A percentile compares a stretch with the other conserved stretches of the same genome.
Evolutionary conservation across 148 eudicot genomes (phyloP).

Genomic region (Silene conica): DNA sequence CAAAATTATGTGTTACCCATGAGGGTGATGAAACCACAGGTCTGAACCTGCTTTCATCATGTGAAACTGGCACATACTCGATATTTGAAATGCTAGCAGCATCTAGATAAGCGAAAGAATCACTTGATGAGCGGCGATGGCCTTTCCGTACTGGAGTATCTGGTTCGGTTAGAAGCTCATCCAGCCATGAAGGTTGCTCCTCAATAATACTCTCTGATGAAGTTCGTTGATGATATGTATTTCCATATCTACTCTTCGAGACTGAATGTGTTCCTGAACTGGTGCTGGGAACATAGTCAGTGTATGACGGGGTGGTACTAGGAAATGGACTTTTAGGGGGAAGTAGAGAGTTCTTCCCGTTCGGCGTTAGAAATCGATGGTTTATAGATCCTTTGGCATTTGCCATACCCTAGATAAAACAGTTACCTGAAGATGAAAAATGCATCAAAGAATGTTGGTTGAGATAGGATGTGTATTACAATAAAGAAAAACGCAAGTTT

Average conservation of each 20-base stretch:
- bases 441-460: background rate
- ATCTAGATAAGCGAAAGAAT: slow-evolving; percentile 89
- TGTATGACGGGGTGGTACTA: slow-evolving; percentile 51
- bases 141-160: slow-evolving; percentile 83
- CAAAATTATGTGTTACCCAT: slow-evolving; percentile 71
- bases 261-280: slow-evolving; percentile 41
- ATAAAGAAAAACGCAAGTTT: background rate
- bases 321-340: slow-evolving; percentile 97
- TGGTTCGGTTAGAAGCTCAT: slow-evolving; percentile 93
- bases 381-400: slow-evolving; percentile 68
- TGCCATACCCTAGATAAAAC: slow-evolving; percentile 43
- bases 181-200: slow-evolving; percentile 96
- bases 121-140: slow-evolving; percentile 97
- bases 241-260: slow-evolving; percentile 54
- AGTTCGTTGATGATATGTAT: slow-evolving; percentile 76
- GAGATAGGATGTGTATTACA: background rate
- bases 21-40: slow-evolving; percentile 42
- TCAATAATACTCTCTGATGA: slow-evolving; percentile 86
- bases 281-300: slow-evolving; percentile 54
- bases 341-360: slow-evolving; percentile 70
- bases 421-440: slow-evolving; percentile 19
- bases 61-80: slow-evolving; percentile 47
- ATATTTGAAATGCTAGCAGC: slow-evolving; percentile 41
- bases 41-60: slow-evolving; percentile 42
- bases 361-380: slow-evolving; percentile 41